Conservation (phyloP, 352 stramenopile species). For the Phytopythium litorale region DNA sequence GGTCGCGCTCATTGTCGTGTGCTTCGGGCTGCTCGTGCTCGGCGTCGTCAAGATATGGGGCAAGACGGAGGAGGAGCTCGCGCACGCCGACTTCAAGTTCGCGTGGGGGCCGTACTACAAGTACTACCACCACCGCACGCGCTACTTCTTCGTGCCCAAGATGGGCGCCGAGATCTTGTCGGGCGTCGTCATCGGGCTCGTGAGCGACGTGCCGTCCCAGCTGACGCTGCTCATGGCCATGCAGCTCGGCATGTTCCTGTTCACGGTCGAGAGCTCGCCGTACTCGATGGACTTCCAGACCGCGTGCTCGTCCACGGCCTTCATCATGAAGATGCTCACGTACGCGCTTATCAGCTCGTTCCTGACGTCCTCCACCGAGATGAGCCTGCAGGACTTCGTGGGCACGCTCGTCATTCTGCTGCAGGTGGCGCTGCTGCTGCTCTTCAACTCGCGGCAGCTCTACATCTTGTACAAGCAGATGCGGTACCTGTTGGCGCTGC, state of each 20-base stretch:
- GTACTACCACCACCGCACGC: slow-evolving; percentile 59
- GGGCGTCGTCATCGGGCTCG: slow-evolving; percentile 66
- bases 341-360: slow-evolving; percentile 80
- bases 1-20: slow-evolving; percentile 55
- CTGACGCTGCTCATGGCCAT: slow-evolving; percentile 67
- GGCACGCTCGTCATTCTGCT: slow-evolving; percentile 64
- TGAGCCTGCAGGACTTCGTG: slow-evolving; percentile 47
- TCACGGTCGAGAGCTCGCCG: slow-evolving; percentile 52
- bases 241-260: slow-evolving; percentile 74
- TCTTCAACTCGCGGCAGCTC: slow-evolving; percentile 76
- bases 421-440: slow-evolving; percentile 54
- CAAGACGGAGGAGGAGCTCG: slow-evolving; percentile 52
- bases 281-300: slow-evolving; percentile 78
- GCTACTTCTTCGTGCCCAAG: slow-evolving; percentile 77
- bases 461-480: slow-evolving; percentile 79
- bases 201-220: slow-evolving; percentile 71
- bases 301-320: slow-evolving; percentile 58
- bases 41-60: slow-evolving; percentile 62
- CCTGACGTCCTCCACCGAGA: slow-evolving; percentile 46
- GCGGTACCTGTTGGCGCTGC: slow-evolving; percentile 51
- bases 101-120: slow-evolving; percentile 81
- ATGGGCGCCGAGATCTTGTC: slow-evolving; percentile 76
- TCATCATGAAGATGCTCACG: slow-evolving; percentile 83
- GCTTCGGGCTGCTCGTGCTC: slow-evolving; percentile 62
- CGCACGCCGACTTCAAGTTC: slow-evolving; percentile 73